Percentiles rank a stretch among this genome's conserved stretches.
Conservation (phyloP, 1,284 basidiomycete genomes). For the Mixia osmundae region DNA sequence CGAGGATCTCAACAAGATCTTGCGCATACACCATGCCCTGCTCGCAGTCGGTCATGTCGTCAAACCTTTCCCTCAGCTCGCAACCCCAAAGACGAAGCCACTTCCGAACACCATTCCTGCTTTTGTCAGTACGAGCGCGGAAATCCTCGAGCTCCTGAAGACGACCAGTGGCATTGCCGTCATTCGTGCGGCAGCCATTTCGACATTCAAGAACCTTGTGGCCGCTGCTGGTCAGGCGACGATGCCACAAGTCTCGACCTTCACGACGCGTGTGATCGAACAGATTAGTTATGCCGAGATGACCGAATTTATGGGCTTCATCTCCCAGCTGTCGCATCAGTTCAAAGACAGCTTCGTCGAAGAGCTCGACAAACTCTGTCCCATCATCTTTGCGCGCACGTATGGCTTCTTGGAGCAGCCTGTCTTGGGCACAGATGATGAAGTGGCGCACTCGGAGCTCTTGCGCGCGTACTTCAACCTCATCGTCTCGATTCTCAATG, state of each 20-base stretch:
- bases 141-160: conserved; percentile 64
- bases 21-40: conserved; percentile 84
- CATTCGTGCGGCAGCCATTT: conserved; percentile 82
- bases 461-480: conserved; percentile 74
- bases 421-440: conserved; percentile 73
- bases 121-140: conserved; percentile 78
- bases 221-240: conserved; percentile 67
- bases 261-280: conserved; percentile 69
- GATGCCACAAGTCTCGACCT: conserved; percentile 38
- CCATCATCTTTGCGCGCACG: conserved; percentile 65
- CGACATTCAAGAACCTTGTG: conserved; percentile 80
- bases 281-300: conserved; percentile 83
- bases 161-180: conserved; percentile 68
- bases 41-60: conserved; percentile 86
- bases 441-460: conserved; percentile 55
- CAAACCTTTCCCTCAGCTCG: conserved; percentile 73
- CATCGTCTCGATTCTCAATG: conserved; percentile 55
- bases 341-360: conserved; percentile 52
- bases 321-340: conserved; percentile 70
- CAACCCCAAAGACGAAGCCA: conserved; percentile 36
- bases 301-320: conserved; percentile 86
- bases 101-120: too few species aligned
- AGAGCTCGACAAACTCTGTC: conserved; percentile 73
- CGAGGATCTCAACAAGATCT: conserved; percentile 11
- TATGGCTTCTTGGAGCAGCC: conserved; percentile 57